Evolutionary conservation across 2,329 filamentous ascomycete genomes (phyloP).

Genomic region (Aschersonia sp.): DNA sequence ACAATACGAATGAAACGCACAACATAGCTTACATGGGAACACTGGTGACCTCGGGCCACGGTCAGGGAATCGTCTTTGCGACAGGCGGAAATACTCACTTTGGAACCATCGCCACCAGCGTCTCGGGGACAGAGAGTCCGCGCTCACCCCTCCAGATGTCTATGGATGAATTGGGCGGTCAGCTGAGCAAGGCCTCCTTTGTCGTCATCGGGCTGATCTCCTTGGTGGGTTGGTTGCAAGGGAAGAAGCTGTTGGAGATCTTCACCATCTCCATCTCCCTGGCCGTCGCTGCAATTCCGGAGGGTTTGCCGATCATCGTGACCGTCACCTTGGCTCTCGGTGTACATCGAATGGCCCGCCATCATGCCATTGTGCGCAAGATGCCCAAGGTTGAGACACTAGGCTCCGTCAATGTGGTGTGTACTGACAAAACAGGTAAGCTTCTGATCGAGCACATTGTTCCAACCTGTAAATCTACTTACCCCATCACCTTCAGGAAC

Average conservation of each 20-base stretch:
- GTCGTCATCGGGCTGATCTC: constrained; percentile 88
- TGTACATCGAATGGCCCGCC: constrained; percentile 88
- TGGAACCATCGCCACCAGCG: constrained; percentile 84
- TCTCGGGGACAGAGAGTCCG: constrained; percentile 90
- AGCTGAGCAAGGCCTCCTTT: constrained; percentile 94
- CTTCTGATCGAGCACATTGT: neutral
- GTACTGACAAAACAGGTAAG: constrained; percentile 86
- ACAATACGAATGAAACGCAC: constrained; percentile 50
- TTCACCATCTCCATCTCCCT: constrained; percentile 96
- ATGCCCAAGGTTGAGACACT: constrained; percentile 95
- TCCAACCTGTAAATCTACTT: neutral
- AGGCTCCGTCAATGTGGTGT: constrained; percentile 98
- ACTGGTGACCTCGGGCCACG: constrained; percentile 83
- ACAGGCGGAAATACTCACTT: constrained; percentile 92
- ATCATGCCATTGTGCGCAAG: constrained; percentile 87
- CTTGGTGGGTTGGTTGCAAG: constrained; percentile 76
- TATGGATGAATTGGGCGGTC: constrained; percentile 94
- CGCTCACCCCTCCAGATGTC: constrained; percentile 85
- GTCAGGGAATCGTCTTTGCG: constrained; percentile 92
- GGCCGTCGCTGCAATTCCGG: constrained; percentile 89
- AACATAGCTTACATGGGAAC: constrained; percentile 99
- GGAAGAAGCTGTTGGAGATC: constrained; percentile 80
- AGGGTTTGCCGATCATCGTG: constrained; percentile 94
- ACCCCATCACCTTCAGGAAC: constrained; percentile 41
- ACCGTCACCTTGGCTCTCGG: constrained; percentile 91